Evolutionary conservation across 2,329 filamentous ascomycete genomes (phyloP), one percentile per base, ranked within the genome.

Genomic region (Penicillium brasilianum): DNA sequence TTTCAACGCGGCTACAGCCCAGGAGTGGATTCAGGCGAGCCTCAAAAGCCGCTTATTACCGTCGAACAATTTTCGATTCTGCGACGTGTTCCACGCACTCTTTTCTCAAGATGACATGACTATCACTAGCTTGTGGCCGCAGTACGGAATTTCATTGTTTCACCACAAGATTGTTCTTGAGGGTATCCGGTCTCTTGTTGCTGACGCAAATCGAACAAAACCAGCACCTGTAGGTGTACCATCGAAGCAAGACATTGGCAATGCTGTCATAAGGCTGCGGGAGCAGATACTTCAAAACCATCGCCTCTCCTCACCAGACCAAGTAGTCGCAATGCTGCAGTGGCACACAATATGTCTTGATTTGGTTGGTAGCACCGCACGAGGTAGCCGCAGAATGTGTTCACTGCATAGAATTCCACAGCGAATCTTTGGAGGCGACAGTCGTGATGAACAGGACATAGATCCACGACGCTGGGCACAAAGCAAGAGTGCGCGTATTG

Each of bases 271-370:
- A 2, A 49, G 46, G 46, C 25, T 49, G n/a, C 46, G 46, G 3
- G 46, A 49, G 30, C 46, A 49, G 46, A 49, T 49, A 16, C 30
- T 49, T 13, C 22, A 43, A 6, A 55, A 30, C 11, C 30, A 55
- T 14, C 4, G 14, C 18, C 50, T 56, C 11, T 39, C 36, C 13
- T 34, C 39, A 1, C 32, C 49, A 25, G 61, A 61, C 9, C 48
- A 57, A 30, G 22, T 52, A 3, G 55, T 59, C 4, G 58, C 53
- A 9, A 43, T 61, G 5, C 55, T 63, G 7, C 61, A 60, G 30
- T 63, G 61, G 61, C 61, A 63, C 55, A 55, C 61, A 30, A 56
- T 63, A 13, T 60, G 58, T 32, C 58, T 63, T 0, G 57, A 63
- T 37, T 32, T 57, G 32, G 51, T 59, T 14, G 53, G 44, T 2